Evolutionary conservation across 2,329 filamentous ascomycete species (phyloP).

Genomic region (Coleophoma cylindrospora): DNA sequence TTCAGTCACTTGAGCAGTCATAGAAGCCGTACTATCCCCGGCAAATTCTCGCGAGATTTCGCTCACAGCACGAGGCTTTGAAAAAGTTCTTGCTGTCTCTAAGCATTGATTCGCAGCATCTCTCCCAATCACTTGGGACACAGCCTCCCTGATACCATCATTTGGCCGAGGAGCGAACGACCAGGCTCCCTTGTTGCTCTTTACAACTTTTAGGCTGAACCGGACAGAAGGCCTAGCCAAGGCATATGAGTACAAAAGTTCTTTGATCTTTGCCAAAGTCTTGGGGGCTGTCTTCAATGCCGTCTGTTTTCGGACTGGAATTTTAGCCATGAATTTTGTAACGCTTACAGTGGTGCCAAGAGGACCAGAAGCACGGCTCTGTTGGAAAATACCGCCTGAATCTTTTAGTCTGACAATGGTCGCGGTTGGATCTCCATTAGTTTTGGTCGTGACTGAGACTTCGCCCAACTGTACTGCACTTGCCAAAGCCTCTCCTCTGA

Average conservation of each 20-base stretch:
- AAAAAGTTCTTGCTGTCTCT: conserved; percentile 23
- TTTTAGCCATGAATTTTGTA: conserved; percentile 49
- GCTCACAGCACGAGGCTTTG: conserved; percentile 8
- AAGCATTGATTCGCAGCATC: conserved; percentile 50
- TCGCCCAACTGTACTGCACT: conserved; percentile 56
- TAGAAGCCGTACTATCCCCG: neutral
- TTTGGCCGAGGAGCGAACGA: conserved; percentile 53
- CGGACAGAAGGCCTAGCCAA: conserved; percentile 60
- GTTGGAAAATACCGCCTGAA: conserved; percentile 31
- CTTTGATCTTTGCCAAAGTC: conserved; percentile 50
- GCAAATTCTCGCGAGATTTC: neutral
- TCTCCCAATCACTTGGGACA: conserved; percentile 56
- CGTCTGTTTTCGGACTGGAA: conserved; percentile 60
- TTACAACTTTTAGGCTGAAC: conserved; percentile 54
- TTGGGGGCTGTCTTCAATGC: conserved; percentile 53
- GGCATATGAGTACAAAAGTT: conserved; percentile 58
- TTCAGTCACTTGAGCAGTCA: neutral
- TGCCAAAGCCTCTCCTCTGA: conserved; percentile 70
- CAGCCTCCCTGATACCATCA: conserved; percentile 49
- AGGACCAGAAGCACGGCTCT: conserved; percentile 41
- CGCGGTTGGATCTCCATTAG: conserved; percentile 55
- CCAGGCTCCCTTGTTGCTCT: conserved; percentile 48
- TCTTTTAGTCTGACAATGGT: conserved; percentile 38
- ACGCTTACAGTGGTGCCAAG: conserved; percentile 66
- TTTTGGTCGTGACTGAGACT: conserved; percentile 59